Percentiles rank a stretch among this genome's conserved stretches.
Conservation (phyloP, 768 basidiomycete genomes). For the Macrolepiota fuliginosa region DNA sequence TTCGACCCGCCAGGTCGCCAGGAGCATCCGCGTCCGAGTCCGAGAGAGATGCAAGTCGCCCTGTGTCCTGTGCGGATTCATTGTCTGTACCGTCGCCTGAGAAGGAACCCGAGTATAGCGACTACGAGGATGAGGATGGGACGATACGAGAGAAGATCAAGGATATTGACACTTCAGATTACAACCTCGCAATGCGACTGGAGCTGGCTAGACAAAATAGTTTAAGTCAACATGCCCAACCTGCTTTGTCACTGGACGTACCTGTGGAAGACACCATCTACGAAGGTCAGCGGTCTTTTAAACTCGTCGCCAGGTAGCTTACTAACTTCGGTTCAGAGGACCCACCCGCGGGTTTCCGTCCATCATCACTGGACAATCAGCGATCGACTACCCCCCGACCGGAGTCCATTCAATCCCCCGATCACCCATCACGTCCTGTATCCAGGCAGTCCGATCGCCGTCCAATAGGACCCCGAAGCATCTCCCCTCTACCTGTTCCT, state of each 20-base stretch:
- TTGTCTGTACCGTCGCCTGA: conserved; percentile 47
- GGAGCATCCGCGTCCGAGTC: conserved; percentile 42
- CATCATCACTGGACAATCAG: conserved; percentile 45
- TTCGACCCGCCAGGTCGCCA: conserved; percentile 40
- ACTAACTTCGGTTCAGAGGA: conserved; percentile 43
- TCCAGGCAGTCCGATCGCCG: conserved; percentile 55
- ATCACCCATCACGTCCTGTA: conserved; percentile 32
- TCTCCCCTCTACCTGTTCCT: conserved; percentile 61
- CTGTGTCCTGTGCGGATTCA: conserved; percentile 31
- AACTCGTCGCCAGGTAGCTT: conserved; percentile 8
- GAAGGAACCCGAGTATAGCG: conserved; percentile 35
- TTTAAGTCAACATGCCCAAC: conserved; percentile 62
- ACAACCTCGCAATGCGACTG: conserved; percentile 72
- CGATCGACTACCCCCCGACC: conserved; percentile 48
- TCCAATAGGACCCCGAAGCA: conserved; percentile 72
- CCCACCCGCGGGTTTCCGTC: conserved; percentile 51
- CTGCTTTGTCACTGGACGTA: conserved; percentile 38
- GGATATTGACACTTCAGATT: conserved; percentile 64
- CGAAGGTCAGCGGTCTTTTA: conserved; percentile 52
- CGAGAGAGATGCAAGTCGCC: conserved; percentile 41
- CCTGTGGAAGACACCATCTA: conserved; percentile 69
- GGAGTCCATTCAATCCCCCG: conserved; percentile 35
- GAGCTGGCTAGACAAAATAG: conserved; percentile 86
- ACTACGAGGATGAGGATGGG: conserved; percentile 45
- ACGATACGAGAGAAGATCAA: conserved; percentile 33